Evolutionary conservation across 768 basidiomycete species (phyloP).

Genomic region (Mycena olivaceomarginata): DNA sequence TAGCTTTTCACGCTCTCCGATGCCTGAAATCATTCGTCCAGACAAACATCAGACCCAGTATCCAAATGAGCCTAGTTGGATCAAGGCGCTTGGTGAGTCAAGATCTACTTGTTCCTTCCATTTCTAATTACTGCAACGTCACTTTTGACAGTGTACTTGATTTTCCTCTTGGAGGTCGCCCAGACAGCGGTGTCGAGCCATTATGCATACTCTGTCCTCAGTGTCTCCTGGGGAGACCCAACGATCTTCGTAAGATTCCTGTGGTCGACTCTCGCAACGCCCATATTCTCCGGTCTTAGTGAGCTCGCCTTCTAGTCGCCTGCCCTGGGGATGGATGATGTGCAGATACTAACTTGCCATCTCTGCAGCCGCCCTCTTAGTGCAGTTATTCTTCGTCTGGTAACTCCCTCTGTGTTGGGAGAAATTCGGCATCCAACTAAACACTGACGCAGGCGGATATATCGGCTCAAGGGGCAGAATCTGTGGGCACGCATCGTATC

Average conservation of each 20-base stretch:
- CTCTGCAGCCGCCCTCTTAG: neutral
- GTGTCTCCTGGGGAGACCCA: neutral
- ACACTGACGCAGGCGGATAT: neutral
- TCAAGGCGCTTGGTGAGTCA: neutral
- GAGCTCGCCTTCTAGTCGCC: neutral
- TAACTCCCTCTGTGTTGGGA: neutral
- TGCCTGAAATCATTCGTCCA: neutral
- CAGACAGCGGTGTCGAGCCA: neutral
- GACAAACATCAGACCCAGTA: neutral
- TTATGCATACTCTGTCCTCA: neutral
- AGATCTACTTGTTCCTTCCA: neutral
- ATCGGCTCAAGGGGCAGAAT: neutral
- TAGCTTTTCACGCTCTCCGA: neutral
- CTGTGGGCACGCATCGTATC: neutral
- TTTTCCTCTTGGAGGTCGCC: neutral
- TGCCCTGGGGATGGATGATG: neutral
- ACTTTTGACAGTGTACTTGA: neutral
- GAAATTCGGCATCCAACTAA: neutral
- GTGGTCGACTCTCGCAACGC: neutral
- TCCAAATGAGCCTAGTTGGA: neutral
- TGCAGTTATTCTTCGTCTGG: neutral
- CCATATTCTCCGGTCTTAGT: neutral
- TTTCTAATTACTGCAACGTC: neutral
- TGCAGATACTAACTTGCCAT: neutral
- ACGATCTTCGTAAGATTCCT: neutral